Base-by-base conservation (phyloP, 2,329 filamentous ascomycete species). In the Niveomyces coronatus region DNA sequence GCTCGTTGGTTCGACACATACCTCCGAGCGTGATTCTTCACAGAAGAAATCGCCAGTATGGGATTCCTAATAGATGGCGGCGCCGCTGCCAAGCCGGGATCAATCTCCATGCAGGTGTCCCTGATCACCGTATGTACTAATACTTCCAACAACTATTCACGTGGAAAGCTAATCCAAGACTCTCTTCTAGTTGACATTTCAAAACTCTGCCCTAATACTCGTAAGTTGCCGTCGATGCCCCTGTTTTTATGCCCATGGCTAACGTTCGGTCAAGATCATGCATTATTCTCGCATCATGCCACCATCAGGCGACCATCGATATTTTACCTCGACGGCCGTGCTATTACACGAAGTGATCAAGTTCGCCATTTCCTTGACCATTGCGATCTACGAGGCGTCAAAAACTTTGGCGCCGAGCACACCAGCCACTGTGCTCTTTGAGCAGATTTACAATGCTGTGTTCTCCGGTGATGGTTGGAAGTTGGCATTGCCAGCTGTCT, bases 201-300 rank as follows among this genome's bases (percentile, higher is more conserved):
- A 85, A 64, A 85, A 85, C 56, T 85, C 81, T 4, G 79, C 76
- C 15, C 64, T 86, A 40, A 85, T 85, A 42, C 65, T 86, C 44
- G 76, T 80, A 65, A 49, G 61, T 34, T 4, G n/a, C 7, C 22
- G 9, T 28, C 23, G 7, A 19, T 23, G 13, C 19, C 8, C 9
- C 27, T 7, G n/a, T 13, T 14, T 4, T 9, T 20, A 6, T 22
- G 6, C 16, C 17, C n/a, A 17, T 23, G 11, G 35, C 39, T 53
- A 41, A 49, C 43, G 17, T 11, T 19, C 31, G 40, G 39, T 19
- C 35, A 53, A 89, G 85, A 73, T 95, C 40, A 83, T 94, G 71
- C 89, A 95, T 64, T 94, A 96, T 61, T 94, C 88, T 20, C 78
- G 88, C 47, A 79, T 93, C 44, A 95, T 95, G 88, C 83, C 87